Evolutionary conservation across 2,329 filamentous ascomycete genomes (phyloP).

Genomic region (Plenodomus lindquistii): DNA sequence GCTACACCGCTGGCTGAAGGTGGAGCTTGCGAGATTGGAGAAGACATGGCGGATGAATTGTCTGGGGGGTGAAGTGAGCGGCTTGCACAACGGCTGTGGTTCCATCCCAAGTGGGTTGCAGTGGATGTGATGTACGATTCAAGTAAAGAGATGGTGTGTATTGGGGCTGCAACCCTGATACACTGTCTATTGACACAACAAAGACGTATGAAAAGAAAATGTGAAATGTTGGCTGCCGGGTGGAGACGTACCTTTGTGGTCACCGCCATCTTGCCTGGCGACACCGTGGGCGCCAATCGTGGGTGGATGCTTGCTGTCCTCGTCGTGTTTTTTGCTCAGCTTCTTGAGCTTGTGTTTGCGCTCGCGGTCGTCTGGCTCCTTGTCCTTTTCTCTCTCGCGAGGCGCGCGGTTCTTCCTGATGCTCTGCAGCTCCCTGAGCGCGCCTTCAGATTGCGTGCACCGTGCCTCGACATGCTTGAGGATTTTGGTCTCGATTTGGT

Average conservation of each 20-base stretch:
- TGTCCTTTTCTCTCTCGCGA: conserved; percentile 56
- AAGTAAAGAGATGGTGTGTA: neutral
- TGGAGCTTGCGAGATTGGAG: conserved; percentile 49
- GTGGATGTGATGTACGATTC: neutral
- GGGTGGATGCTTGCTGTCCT: conserved; percentile 64
- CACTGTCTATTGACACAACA: too few species aligned
- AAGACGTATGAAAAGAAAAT: neutral
- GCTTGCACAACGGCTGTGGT: neutral
- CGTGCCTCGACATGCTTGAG: conserved; percentile 53
- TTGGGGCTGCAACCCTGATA: too few species aligned
- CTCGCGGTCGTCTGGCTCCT: conserved; percentile 51
- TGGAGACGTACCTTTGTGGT: conserved; percentile 55
- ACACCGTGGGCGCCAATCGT: conserved; percentile 66
- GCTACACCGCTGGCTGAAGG: conserved; percentile 55
- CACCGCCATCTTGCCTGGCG: conserved; percentile 66
- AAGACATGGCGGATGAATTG: conserved; percentile 46
- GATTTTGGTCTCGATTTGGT: conserved; percentile 64
- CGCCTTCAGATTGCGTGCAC: conserved; percentile 69
- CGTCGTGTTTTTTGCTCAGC: conserved; percentile 78
- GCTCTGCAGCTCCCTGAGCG: conserved; percentile 71
- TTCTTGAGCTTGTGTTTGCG: conserved; percentile 54
- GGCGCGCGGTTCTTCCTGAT: conserved; percentile 65
- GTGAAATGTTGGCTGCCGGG: neutral
- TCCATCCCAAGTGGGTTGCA: neutral
- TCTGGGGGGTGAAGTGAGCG: conserved; percentile 27